Conservation (phyloP, 176 grass and related monocot genomes). For the Avena sativa region DNA sequence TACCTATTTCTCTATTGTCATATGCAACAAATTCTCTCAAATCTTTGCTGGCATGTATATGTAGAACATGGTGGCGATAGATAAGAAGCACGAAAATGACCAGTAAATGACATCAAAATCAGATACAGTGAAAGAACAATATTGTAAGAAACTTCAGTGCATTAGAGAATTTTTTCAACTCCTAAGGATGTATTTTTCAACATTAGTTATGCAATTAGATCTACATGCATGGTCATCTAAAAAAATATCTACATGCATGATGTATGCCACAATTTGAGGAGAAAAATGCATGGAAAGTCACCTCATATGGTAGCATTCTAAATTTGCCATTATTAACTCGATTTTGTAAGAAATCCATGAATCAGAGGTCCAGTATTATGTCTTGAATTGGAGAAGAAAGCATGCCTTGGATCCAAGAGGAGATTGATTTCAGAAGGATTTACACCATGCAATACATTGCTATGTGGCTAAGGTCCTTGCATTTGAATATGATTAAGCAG, state of each 20-base stretch:
- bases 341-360: slow-evolving; percentile 35
- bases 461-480: slow-evolving; percentile 42
- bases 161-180: too few relatives aligned
- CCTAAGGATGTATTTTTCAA: neutral
- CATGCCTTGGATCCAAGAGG: slow-evolving; percentile 52
- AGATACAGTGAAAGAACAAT: neutral
- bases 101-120: neutral
- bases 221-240: neutral
- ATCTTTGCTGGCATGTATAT: too few relatives aligned
- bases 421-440: slow-evolving; percentile 37
- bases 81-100: neutral
- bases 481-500: slow-evolving; percentile 46
- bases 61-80: too few relatives aligned
- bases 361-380: slow-evolving; percentile 43
- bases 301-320: slow-evolving; percentile 54
- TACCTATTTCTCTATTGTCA: too few relatives aligned
- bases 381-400: slow-evolving; percentile 39
- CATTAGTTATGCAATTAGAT: slow-evolving; percentile 7
- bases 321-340: slow-evolving; percentile 39
- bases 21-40: too few relatives aligned
- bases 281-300: slow-evolving; percentile 30
- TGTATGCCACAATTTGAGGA: neutral
- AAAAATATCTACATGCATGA: neutral
- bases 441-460: slow-evolving; percentile 46
- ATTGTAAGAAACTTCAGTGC: too few relatives aligned